phyloP scores from a whole-genome alignment of 148 eudicot genomes.

The Polygonum aviculare region DNA sequence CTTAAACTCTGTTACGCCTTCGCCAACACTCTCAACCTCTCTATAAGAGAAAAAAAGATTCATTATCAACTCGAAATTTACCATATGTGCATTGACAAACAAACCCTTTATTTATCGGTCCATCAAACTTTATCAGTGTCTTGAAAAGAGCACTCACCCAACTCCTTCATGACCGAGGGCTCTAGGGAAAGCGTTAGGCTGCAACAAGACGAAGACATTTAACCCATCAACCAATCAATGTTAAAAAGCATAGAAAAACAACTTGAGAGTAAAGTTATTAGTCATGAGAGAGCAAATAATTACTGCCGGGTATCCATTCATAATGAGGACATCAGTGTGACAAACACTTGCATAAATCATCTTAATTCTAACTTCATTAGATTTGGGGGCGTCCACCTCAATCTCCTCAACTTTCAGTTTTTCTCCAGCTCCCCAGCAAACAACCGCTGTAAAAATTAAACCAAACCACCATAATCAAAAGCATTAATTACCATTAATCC shows the following conservation, averaged over 20 bases:
- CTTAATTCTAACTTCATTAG: constrained; percentile 31
- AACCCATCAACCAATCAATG: neutral
- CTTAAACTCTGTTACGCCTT: constrained; percentile 25
- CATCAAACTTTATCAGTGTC: too few species aligned
- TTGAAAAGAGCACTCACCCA: constrained; percentile 24
- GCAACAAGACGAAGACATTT: neutral
- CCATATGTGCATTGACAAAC: too few species aligned
- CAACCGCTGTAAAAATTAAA: constrained; percentile 19
- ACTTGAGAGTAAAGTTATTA: neutral
- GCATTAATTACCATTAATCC: neutral
- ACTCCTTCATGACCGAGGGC: constrained; percentile 51
- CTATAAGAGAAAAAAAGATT: constrained; percentile 14
- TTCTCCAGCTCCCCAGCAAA: constrained; percentile 22
- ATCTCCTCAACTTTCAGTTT: constrained; percentile 33
- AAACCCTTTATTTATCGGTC: too few species aligned
- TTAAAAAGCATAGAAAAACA: too few species aligned
- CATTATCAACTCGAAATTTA: neutral
- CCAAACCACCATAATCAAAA: neutral
- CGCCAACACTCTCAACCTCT: constrained; percentile 44
- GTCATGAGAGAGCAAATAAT: neutral
- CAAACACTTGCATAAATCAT: constrained; percentile 41
- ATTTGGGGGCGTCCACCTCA: constrained; percentile 35
- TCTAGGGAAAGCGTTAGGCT: constrained; percentile 37
- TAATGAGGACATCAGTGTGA: constrained; percentile 36
- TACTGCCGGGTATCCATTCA: constrained; percentile 26